phyloP scores from a whole-genome alignment of 2,329 filamentous ascomycete genomes.

The Phyllosticta ampelicida region DNA sequence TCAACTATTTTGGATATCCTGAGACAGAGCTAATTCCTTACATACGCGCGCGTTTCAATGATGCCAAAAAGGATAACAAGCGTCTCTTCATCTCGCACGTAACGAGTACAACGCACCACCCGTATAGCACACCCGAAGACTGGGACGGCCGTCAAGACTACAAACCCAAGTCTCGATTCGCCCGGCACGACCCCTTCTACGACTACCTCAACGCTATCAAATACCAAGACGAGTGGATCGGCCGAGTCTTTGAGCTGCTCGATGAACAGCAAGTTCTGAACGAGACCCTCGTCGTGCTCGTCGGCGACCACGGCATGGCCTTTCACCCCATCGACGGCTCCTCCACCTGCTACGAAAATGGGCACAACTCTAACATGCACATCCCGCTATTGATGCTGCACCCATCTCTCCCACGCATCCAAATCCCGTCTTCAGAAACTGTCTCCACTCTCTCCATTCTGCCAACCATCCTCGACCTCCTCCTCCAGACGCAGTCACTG shows the following conservation, averaged over 20 bases:
- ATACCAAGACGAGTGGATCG: slow-evolving; percentile 31
- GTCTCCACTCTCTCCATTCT: slow-evolving; percentile 31
- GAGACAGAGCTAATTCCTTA: slow-evolving; percentile 34
- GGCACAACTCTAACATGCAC: slow-evolving; percentile 34
- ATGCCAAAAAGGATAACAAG: slow-evolving; percentile 20
- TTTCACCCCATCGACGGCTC: slow-evolving; percentile 30
- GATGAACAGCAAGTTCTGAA: slow-evolving; percentile 35
- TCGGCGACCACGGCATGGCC: slow-evolving; percentile 32
- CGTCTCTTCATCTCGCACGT: slow-evolving; percentile 28
- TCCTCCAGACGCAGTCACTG: slow-evolving; percentile 32
- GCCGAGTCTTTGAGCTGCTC: slow-evolving; percentile 29
- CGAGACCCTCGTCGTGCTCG: slow-evolving; percentile 36
- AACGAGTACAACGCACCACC: slow-evolving; percentile 33
- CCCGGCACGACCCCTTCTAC: slow-evolving; percentile 18
- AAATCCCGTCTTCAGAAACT: slow-evolving; percentile 31
- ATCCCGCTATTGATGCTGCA: slow-evolving; percentile 37
- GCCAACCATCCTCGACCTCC: slow-evolving; percentile 37
- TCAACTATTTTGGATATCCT: slow-evolving; percentile 36
- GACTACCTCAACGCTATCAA: slow-evolving; percentile 34
- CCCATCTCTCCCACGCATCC: slow-evolving; percentile 31
- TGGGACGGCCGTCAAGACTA: slow-evolving; percentile 10
- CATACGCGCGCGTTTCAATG: slow-evolving; percentile 24
- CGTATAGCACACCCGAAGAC: slow-evolving; percentile 28
- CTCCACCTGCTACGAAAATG: slow-evolving; percentile 33
- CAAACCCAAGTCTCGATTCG: background rate